Base-by-base conservation (phyloP, 176 grass and related monocot species). In the Juncus effusus region DNA sequence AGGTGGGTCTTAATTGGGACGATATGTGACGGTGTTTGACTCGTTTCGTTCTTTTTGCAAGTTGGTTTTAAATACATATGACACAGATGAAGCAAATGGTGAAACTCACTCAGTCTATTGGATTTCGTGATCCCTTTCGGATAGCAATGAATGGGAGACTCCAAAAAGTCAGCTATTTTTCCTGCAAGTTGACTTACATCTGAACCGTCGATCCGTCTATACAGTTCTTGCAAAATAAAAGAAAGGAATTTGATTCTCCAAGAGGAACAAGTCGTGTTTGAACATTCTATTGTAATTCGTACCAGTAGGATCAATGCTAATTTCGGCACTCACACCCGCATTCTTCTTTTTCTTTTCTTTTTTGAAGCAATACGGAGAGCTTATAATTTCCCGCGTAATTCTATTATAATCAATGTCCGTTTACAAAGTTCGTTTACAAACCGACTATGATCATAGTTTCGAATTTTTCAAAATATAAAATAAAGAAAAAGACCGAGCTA, bases 201-300 rank as follows among this genome's bases (percentile, higher is more conserved):
- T 13, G 36, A 35, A 19, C 15, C 36, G 13, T 58, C 54, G 19
- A 10, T 62, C 10, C 10, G 28, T 37, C 10, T 38, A 37, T 36
- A 11, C 16, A 62, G 13, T 16, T 62, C n/a, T 2, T 16, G 13
- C 37, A 62, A 9, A 8, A 28, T 9, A 47, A 47, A 47, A 47
- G 44, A 6, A 47, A 47, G 44, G 44, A 9, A 47, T 38, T 62
- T 62, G 2, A 16, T 38, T 8, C 59, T 62, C 59, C n/a, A 62
- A 3, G 28, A 62, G 59, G 59, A 62, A 5, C 59, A 62, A 38
- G 13, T 62, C 59, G 37, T 62, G 59, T 38, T 61, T 61, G 10
- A 61, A 3, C 3, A 4, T 35, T 38, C 58, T 61, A 38, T 2
- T 13, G 6, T 38, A 61, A 61, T 16, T 38, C 58, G 19, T 61